Evolutionary conservation across 2,329 filamentous ascomycete genomes (phyloP).

Genomic region (Teratosphaeriaceae sp.): DNA sequence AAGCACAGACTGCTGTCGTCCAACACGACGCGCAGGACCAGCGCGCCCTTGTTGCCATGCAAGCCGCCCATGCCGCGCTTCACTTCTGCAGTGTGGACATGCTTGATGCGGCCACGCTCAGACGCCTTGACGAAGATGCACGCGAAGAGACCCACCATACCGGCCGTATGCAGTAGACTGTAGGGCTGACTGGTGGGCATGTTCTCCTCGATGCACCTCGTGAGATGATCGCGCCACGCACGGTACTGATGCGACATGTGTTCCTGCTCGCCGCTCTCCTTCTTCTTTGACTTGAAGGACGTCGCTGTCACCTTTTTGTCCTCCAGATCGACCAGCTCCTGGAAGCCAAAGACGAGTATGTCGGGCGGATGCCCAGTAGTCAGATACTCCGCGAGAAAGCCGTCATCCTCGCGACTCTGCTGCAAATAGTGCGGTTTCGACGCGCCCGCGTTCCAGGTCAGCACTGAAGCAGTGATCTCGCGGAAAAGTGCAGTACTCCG

Average conservation of each 20-base stretch:
- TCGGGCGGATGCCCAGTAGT: slow-evolving; percentile 73
- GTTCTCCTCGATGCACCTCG: slow-evolving; percentile 73
- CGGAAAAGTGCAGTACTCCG: slow-evolving; percentile 80
- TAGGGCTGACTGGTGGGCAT: slow-evolving; percentile 74
- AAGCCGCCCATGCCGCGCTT: slow-evolving; percentile 94
- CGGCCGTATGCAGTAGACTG: slow-evolving; percentile 78
- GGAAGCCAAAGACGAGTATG: slow-evolving; percentile 91
- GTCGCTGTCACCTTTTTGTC: slow-evolving; percentile 97
- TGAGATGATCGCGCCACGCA: slow-evolving; percentile 88
- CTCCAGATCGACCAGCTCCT: slow-evolving; percentile 96
- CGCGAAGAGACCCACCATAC: slow-evolving; percentile 89
- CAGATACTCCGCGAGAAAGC: slow-evolving; percentile 76
- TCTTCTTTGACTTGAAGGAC: slow-evolving; percentile 75
- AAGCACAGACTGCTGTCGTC: slow-evolving; percentile 95
- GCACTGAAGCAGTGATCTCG: slow-evolving; percentile 68
- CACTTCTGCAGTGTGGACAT: slow-evolving; percentile 73
- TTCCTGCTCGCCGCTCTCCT: slow-evolving; percentile 77
- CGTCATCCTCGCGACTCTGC: slow-evolving; percentile 60
- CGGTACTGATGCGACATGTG: slow-evolving; percentile 96
- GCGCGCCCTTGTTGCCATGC: slow-evolving; percentile 93
- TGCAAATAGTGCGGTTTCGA: slow-evolving; percentile 79
- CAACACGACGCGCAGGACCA: slow-evolving; percentile 83
- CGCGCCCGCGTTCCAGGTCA: slow-evolving; percentile 98
- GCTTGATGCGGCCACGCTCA: slow-evolving; percentile 67
- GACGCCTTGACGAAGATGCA: slow-evolving; percentile 88